Evolutionary conservation across 768 basidiomycete genomes (phyloP).

Genomic region (Calocybe cyanea): DNA sequence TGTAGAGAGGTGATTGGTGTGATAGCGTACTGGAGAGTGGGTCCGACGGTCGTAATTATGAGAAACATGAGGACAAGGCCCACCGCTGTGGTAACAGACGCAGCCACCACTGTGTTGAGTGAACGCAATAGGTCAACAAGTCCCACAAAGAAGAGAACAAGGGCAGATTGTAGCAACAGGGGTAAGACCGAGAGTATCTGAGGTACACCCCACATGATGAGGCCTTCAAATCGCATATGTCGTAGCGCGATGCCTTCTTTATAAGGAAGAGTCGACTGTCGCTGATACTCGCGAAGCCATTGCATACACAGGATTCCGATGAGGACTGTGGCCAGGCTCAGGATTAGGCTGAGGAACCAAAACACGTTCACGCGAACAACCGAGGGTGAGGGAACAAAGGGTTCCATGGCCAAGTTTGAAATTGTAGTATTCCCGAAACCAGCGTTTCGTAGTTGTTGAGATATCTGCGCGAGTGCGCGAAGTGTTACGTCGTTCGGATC

Average conservation of each 20-base stretch:
- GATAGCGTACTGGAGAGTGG: conserved; percentile 9
- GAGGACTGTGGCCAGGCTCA: conserved; percentile 16
- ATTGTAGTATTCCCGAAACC: background rate
- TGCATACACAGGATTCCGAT: conserved; percentile 19
- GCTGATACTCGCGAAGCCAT: conserved; percentile 17
- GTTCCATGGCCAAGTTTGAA: background rate
- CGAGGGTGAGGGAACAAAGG: background rate
- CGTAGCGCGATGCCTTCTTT: conserved; percentile 12
- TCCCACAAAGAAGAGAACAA: conserved; percentile 22
- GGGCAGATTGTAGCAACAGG: conserved; percentile 17
- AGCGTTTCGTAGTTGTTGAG: conserved; percentile 1
- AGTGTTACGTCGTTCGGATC: conserved; percentile 5
- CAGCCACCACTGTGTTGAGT: conserved; percentile 11
- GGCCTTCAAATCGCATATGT: conserved; percentile 16
- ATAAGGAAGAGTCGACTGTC: conserved; percentile 5
- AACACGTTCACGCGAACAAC: conserved; percentile 3
- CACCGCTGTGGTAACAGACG: conserved; percentile 6
- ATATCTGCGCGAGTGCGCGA: conserved; percentile 8
- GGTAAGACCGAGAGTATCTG: conserved; percentile 16
- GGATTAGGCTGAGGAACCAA: conserved; percentile 7
- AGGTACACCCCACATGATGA: conserved; percentile 17
- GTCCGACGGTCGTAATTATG: conserved; percentile 7
- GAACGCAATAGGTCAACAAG: conserved; percentile 17
- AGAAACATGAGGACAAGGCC: conserved; percentile 9
- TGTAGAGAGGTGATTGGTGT: background rate